These are phyloP conservation scores for Dendrobium huoshanense DNA, from an alignment of 106 monocot species.

Conservation along the genomic window DNA sequence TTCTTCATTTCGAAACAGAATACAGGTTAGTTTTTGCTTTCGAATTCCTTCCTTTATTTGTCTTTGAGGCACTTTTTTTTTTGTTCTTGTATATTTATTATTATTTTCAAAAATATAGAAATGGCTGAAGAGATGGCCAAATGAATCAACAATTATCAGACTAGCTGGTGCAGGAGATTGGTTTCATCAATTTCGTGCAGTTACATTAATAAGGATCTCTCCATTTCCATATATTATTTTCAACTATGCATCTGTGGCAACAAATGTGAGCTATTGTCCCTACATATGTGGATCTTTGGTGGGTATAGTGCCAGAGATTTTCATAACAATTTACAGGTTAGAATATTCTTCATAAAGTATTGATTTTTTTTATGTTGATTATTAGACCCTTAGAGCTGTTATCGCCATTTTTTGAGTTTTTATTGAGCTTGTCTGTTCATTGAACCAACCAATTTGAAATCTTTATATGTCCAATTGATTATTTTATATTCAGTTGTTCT, in stretches of 20 bases:
- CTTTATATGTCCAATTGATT: too few species aligned
- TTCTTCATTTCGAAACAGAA: slow-evolving; percentile 44
- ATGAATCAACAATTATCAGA: slow-evolving; percentile 71
- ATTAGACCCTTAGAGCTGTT: too few species aligned
- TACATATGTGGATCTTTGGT: slow-evolving; percentile 75
- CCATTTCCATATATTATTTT: slow-evolving; percentile 7
- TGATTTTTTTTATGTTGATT: neutral
- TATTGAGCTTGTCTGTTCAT: too few species aligned
- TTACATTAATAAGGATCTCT: slow-evolving; percentile 6
- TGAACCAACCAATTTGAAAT: too few species aligned
- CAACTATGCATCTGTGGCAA: slow-evolving; percentile 20
- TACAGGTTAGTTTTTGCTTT: slow-evolving; percentile 49
- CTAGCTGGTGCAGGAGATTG: slow-evolving; percentile 94
- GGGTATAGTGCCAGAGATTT: slow-evolving; percentile 65
- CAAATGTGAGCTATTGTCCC: slow-evolving; percentile 76
- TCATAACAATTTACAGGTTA: slow-evolving; percentile 84
- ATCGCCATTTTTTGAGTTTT: too few species aligned
- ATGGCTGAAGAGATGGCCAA: slow-evolving; percentile 85
- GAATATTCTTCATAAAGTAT: neutral
- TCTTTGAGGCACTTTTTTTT: neutral
- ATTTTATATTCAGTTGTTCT: too few species aligned
- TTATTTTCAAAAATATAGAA: slow-evolving; percentile 31
- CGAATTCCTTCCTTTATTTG: neutral
- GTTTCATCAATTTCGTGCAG: slow-evolving; percentile 83
- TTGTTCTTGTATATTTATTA: neutral